Evolutionary conservation across 371 early-diverging fungal genomes (phyloP).

Genomic region (Saksenaea vasiformis): DNA sequence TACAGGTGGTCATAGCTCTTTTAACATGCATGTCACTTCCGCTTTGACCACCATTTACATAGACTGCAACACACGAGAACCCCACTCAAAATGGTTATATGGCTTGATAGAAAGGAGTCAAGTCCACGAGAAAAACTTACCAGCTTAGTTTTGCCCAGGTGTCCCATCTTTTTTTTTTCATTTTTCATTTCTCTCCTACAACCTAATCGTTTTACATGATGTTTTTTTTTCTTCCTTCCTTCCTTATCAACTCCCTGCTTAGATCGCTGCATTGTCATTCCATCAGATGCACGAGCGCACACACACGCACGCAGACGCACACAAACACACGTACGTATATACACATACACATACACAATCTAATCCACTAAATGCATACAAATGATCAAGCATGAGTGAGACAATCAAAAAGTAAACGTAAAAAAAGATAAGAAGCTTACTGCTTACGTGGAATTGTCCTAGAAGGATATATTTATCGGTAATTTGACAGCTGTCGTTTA

Average conservation of each 20-base stretch:
- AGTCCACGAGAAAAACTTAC: neutral
- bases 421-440: no score
- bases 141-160: neutral
- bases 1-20: slow-evolving; percentile 9
- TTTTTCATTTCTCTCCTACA: neutral
- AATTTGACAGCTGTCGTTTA: no score
- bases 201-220: neutral
- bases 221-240: neutral
- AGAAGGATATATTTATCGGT: no score
- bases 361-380: no score
- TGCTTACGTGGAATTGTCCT: no score
- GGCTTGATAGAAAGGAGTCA: neutral
- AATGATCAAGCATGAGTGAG: no score
- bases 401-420: no score
- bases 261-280: neutral
- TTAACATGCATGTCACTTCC: slow-evolving; percentile 2
- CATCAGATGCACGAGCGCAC: slow-evolving; percentile 25
- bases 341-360: neutral
- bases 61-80: slow-evolving; percentile 4
- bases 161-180: neutral
- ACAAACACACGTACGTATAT: neutral
- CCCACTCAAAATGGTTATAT: neutral
- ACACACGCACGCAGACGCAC: slow-evolving; percentile 3
- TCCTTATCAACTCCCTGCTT: neutral
- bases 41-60: slow-evolving; percentile 6